Conservation (phyloP, 495 filamentous ascomycete genomes). For the Tuber melanosporum region DNA sequence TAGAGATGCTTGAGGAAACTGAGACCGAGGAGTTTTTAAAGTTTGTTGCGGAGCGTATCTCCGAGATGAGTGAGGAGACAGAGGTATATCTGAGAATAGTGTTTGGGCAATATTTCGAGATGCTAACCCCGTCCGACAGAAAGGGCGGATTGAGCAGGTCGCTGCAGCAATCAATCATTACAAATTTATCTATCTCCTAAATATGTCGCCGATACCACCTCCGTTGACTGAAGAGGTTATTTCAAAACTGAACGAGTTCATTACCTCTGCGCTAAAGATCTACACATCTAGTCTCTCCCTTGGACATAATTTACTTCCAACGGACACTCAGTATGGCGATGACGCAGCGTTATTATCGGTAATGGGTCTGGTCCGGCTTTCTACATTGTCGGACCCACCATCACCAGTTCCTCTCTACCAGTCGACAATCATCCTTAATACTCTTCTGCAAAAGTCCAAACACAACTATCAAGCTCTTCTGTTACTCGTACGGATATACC, state of each 20-base stretch:
- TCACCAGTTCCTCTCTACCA: slow-evolving; percentile 46
- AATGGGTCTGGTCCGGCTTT: slow-evolving; percentile 51
- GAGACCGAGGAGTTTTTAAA: slow-evolving; percentile 45
- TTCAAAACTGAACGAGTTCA: slow-evolving; percentile 45
- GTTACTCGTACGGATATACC: slow-evolving; percentile 52
- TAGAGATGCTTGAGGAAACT: slow-evolving; percentile 44
- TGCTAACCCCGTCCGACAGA: slow-evolving; percentile 33
- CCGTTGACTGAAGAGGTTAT: slow-evolving; percentile 38
- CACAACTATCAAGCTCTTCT: slow-evolving; percentile 56
- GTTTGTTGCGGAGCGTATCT: slow-evolving; percentile 36
- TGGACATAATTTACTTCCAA: slow-evolving; percentile 41
- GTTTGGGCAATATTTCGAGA: slow-evolving; percentile 21
- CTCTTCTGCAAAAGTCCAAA: slow-evolving; percentile 49
- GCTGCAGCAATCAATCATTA: slow-evolving; percentile 51
- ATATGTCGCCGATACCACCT: slow-evolving; percentile 42
- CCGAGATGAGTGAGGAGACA: slow-evolving; percentile 32
- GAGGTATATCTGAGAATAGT: slow-evolving; percentile 39
- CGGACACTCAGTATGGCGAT: slow-evolving; percentile 55
- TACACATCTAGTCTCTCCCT: slow-evolving; percentile 45
- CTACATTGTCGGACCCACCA: slow-evolving; percentile 33
- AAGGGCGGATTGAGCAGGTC: slow-evolving; percentile 34
- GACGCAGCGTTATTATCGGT: slow-evolving; percentile 54
- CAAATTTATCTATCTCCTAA: slow-evolving; percentile 54
- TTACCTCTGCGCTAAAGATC: slow-evolving; percentile 47
- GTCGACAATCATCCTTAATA: slow-evolving; percentile 50